Base-by-base conservation (phyloP, 177 flowering plant genomes). In the Vitis hybrid region DNA sequence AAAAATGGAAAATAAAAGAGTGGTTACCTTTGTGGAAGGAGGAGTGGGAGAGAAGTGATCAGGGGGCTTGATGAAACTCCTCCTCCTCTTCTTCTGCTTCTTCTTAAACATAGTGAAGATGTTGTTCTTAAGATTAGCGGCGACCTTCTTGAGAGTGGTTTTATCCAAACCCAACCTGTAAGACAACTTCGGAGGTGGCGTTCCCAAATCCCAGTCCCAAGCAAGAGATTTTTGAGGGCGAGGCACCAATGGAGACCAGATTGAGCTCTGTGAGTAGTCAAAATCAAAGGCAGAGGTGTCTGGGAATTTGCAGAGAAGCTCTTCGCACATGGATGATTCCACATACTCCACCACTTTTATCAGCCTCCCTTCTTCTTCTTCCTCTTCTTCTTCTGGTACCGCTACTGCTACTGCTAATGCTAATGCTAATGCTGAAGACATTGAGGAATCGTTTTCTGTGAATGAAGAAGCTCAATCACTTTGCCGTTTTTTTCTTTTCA, bases 191-290 rank as follows among this genome's bases (percentile, higher is more conserved):
- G 24, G 51, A 27, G 11, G 24, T 0, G 75, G 76, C 0, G 72
- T 64, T 0, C 63, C 30, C 19, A 15, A 19, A 12, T 66, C 57
- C 19, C 15, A 4, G 55, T 61, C 70, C 30, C 62, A 50, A 49
- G 67, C 65, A 62, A 72, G 66, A 11, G 72, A 64, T 57, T 10
- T 57, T 61, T 68, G 57, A 18, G 66, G 13, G 0, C 86, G 85
- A 64, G 85, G 91, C 65, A 85, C 72, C 48, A 90, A 67, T 24
- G 98, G 98, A 35, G 98, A 93, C 97, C 97, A 93, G 50, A 93
- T 81, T 12, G 92, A 87, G 72, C 98, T 93, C 84, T 93, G 94
- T 0, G 90, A 32, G 80, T 93, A 93, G 76, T 93, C 90, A 80
- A 93, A 93, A 67, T 84, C 98, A 75, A 78, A 88, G 52, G 87